Base-by-base conservation (phyloP, 257 asterid genomes). In the Parsonsia alboflavescens region DNA sequence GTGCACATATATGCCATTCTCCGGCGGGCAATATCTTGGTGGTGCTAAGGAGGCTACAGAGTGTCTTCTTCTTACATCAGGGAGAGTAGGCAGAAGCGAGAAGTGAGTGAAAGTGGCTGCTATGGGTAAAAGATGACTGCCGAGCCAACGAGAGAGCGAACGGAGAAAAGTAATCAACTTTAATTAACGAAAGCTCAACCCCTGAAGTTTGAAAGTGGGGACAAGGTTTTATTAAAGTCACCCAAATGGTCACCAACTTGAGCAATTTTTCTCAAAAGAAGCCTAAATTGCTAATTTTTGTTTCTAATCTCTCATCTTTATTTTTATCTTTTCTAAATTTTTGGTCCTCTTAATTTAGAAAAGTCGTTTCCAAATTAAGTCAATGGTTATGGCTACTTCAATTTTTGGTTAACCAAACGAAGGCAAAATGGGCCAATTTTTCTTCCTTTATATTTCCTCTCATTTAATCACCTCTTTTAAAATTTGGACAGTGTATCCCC, bases 1-100 rank as follows among this genome's bases (percentile, higher is more conserved):
- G 97, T 89, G 66, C 99, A 94, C 91, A 88, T 87, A 82, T 90
- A 90, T 33, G 99, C 97, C 99, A 95, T 94, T 86, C 74, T 84
- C 75, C 80, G 65, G 59, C 71, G 74, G 21, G 50, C 10, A 70
- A 63, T n/a, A 67, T 61, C 73, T 75, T 46, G 49, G 68, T 39
- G 56, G 65, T 53, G 68, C 11, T 28, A 26, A 19, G 6, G 50
- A 22, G 50, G 28, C 65, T 28, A 77, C 16, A 46, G 28, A 28
- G 64, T 58, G 48, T 68, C 44, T 30, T 33, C 45, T 24, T 52
- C 33, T 62, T n/a, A 68, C 75, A 63, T 71, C 48, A 74, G 75
- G 22, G 46, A 24, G 22, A 42, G 26, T 26, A 33, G 64, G 71
- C 33, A 54, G 28, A 21, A 50, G 56, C 6, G 5, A 50, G 56